phyloP scores from a whole-genome alignment of 257 asterid species.

The Solanum neorickii region DNA sequence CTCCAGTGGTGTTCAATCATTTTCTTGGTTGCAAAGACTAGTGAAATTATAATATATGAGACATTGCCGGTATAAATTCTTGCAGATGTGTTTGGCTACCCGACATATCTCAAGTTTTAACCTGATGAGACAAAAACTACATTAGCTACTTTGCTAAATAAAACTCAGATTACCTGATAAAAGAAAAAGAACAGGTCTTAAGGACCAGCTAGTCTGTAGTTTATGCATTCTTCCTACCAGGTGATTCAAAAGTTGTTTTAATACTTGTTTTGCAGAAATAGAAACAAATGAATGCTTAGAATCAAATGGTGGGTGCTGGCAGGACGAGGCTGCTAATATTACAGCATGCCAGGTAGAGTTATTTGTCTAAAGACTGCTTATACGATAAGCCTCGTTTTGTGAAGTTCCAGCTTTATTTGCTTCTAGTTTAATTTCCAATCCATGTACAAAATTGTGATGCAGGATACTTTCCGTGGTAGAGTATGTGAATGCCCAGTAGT shows the following conservation, averaged over 20 bases:
- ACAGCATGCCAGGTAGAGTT: conserved; percentile 80
- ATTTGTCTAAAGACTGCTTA: background rate
- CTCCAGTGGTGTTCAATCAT: background rate
- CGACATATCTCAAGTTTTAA: background rate
- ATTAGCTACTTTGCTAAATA: background rate
- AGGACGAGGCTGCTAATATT: conserved; percentile 57
- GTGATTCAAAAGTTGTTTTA: background rate
- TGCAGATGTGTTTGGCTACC: background rate
- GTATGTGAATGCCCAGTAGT: conserved; percentile 85
- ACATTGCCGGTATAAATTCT: background rate
- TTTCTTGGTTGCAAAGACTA: background rate
- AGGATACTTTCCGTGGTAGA: conserved; percentile 97
- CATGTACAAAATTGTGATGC: background rate
- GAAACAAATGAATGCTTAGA: conserved; percentile 81
- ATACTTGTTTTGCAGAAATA: conserved; percentile 37
- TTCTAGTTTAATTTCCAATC: background rate
- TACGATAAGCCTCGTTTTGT: background rate
- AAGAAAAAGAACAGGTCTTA: background rate
- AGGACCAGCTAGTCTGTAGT: background rate
- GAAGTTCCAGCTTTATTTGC: background rate
- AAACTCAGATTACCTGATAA: background rate
- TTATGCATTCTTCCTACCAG: background rate
- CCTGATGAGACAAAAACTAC: background rate
- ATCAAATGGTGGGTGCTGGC: conserved; percentile 98
- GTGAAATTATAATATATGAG: background rate